Evolutionary conservation across 2,329 filamentous ascomycete genomes (phyloP), one percentile per base, ranked within the genome.

Genomic region (Ceratocystis cubensis): DNA sequence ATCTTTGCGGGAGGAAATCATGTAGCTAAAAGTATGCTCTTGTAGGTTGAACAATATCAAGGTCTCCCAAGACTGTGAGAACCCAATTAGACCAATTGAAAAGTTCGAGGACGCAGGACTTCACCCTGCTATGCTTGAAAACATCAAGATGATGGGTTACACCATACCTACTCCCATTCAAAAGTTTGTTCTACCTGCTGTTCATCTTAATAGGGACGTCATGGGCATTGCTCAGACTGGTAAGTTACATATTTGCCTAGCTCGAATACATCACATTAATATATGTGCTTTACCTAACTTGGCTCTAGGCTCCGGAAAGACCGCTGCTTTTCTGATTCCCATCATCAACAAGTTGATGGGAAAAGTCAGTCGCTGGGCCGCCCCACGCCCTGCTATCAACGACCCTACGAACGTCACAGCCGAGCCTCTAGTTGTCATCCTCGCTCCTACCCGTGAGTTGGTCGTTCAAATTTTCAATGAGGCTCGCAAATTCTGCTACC

Each of bases 381-480:
- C 89, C 4, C 81, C 85, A 57, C 88, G 92, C 3, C 91, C 92
- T 0, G 85, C 87, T 69, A 79, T 57, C 10, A 59, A 57, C n/a
- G 76, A 79, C 17, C 72, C 71, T 22, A 30, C 28, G 2, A 75
- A 76, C 1, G 83, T 89, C 48, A 83, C 84, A 56, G 93, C 91
- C 6, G 92, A 97, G 78, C 94, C 94, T 3, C 77, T 99, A 5
- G 88, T 97, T 0, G 79, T 97, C 33, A 81, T 99, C 65, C 82
- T 99, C 25, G 87, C 84, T 10, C 94, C 94, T 0, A 94, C 89
- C 65, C 88, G 94, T 45, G 94, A 99, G 79, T 78, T 99, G 4
- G 91, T 91, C 0, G 88, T 91, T 1, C 94, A 99, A 73, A 96
- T 97, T 71, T 97, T 96, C 76, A 91, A 96, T 69, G 93, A 97